Evolutionary conservation across 371 early-diverging fungal species (phyloP), one percentile per base, ranked within the genome.

Genomic region (Mortierella sp.): DNA sequence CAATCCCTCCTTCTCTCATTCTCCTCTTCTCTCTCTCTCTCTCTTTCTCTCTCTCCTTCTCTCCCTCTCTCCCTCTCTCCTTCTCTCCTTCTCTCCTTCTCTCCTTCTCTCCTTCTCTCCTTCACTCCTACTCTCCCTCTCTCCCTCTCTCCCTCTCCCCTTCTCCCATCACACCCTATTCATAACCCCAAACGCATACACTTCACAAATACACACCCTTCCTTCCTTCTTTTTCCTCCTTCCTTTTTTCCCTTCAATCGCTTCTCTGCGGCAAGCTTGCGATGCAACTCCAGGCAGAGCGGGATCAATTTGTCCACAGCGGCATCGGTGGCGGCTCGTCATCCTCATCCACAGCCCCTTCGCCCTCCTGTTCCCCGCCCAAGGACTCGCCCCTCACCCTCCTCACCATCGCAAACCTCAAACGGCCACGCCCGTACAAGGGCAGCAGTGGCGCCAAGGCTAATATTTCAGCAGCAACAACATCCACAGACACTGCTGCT

Each of bases 271-370:
- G 31, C n/a, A 31, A 16, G 60, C 60, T n/a, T 57, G 48, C 72
- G 9, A 85, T 85, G 86, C 86, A 85, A 52, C 86, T 85, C 58
- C 86, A 85, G 80, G 82, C 82, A 31, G 86, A 85, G 75, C 79
- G 86, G 47, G 84, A 84, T 65, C 77, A 82, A 50, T 86, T 86
- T 70, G 82, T 86, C 55, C 81, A 81, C 44, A 63, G 76, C 9
- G 86, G 86, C 70, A 86, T 86, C 52, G 80, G 86, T 45, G 86
- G 86, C 45, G 86, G 86, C 4, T 81, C 84, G 68, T 80, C 80
- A 4, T 80, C 84, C 24, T 81, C 81, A 1, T 79, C 83, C 14
- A 70, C 84, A 8, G 73, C 82, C 73, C 73, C 87, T 42, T 80
- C 82, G 19, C 78, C 87, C 8, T 76, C 84, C 13, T 76, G 81